phyloP scores from a whole-genome alignment of 768 basidiomycete genomes.

The Termitomyces sp. region DNA sequence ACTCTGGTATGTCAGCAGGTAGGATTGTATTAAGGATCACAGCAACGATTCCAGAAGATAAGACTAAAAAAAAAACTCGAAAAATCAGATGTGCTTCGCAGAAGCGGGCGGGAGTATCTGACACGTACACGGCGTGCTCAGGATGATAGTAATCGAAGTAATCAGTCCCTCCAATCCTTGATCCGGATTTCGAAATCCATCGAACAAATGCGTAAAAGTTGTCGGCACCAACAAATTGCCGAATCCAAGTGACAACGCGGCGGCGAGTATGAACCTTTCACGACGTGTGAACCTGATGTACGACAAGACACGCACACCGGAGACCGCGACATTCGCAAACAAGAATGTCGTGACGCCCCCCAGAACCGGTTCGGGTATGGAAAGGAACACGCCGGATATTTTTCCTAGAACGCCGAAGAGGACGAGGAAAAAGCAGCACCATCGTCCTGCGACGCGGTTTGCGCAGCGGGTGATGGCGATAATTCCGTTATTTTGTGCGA shows the following conservation, averaged over 20 bases:
- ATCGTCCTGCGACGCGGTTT: constrained; percentile 70
- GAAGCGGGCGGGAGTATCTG: neutral
- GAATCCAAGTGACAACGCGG: constrained; percentile 62
- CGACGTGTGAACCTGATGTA: constrained; percentile 55
- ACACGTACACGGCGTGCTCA: constrained; percentile 74
- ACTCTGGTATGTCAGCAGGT: constrained; percentile 24
- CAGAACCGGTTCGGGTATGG: constrained; percentile 77
- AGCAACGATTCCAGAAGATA: constrained; percentile 53
- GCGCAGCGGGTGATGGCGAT: constrained; percentile 84
- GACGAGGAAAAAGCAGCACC: constrained; percentile 77
- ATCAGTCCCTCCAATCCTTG: constrained; percentile 63
- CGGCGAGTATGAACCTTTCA: constrained; percentile 65
- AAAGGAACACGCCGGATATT: constrained; percentile 76
- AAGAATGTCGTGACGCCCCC: constrained; percentile 88
- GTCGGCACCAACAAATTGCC: constrained; percentile 63
- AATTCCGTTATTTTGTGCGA: constrained; percentile 70
- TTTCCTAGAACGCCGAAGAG: constrained; percentile 79
- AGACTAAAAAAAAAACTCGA: constrained; percentile 30
- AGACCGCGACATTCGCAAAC: constrained; percentile 68
- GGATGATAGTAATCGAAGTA: constrained; percentile 71
- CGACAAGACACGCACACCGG: constrained; percentile 66
- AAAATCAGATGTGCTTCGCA: neutral
- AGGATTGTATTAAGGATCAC: constrained; percentile 53
- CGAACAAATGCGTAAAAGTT: constrained; percentile 67
- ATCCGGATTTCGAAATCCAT: constrained; percentile 45